phyloP scores from a whole-genome alignment of 495 filamentous ascomycete species.

The Penicillium mononematosum region DNA sequence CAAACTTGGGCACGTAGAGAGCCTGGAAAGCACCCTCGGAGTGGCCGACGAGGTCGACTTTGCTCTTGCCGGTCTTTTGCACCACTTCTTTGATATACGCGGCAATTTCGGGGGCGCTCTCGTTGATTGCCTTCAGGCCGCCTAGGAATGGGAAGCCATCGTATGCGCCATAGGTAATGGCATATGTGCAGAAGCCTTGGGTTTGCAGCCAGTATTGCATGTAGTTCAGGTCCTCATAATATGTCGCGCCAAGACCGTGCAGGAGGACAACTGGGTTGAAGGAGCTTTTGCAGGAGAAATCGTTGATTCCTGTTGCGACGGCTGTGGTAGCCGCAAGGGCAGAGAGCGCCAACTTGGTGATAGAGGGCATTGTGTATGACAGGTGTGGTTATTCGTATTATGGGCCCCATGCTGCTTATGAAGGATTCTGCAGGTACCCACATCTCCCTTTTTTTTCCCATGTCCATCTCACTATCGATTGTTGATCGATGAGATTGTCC shows the following conservation, averaged over 20 bases:
- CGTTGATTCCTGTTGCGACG: constrained; percentile 33
- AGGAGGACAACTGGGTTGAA: constrained; percentile 51
- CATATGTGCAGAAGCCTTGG: constrained; percentile 53
- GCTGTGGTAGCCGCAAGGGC: constrained; percentile 21
- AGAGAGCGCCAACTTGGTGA: constrained; percentile 16
- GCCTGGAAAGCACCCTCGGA: constrained; percentile 55
- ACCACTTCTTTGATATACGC: constrained; percentile 45
- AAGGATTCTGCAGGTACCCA: neutral
- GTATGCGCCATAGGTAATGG: constrained; percentile 52
- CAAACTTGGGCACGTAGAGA: constrained; percentile 54
- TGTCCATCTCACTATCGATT: constrained; percentile 29
- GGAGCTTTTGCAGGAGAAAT: constrained; percentile 40
- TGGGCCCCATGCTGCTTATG: constrained; percentile 1
- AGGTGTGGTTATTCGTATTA: neutral
- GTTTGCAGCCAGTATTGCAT: constrained; percentile 51
- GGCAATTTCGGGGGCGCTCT: constrained; percentile 51
- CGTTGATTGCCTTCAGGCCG: constrained; percentile 43
- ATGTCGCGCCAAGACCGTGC: constrained; percentile 53
- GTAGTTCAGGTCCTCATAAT: constrained; percentile 52
- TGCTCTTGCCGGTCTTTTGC: constrained; percentile 40
- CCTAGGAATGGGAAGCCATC: constrained; percentile 46
- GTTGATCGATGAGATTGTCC: neutral
- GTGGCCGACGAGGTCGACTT: constrained; percentile 54
- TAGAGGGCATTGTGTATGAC: constrained; percentile 20
- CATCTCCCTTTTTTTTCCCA: constrained; percentile 10